Base-by-base conservation (phyloP, 1,284 basidiomycete species). In the Puccinia polysora region DNA sequence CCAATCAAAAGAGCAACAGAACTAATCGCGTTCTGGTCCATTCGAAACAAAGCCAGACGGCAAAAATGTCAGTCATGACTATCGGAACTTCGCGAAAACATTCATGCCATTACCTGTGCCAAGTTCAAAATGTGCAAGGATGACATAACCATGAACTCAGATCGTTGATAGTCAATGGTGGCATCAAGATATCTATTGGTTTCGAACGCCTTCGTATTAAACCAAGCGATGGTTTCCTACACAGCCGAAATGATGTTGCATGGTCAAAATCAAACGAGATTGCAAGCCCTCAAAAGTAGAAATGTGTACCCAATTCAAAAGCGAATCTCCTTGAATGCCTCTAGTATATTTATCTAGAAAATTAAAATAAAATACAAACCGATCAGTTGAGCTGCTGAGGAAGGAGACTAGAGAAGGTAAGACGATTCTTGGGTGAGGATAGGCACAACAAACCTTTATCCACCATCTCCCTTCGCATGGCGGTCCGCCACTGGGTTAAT, bases 121-220 rank as follows among this genome's bases (percentile, higher is more conserved):
- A 92, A 81, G 75, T 89, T 89, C 69, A 88, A 82, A 15, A 89
- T 78, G 77, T 88, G 88, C 73, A 89, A 81, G 4, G 88, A 88
- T 32, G 85, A 87, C 88, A 73, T 86, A 68, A 91, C 89, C 77
- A 84, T 85, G 79, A 86, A 88, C 77, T 91, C 89, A 62, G 89
- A 81, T 25, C 81, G 78, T 77, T 92, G 90, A 77, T 91, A 92
- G 74, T 87, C 84, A n/a, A 83, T 81, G 75, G 92, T 84, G 1
- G 90, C 88, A 23, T 86, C 83, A 12, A 83, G 80, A 78, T 92
- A 91, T 34, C 90, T 85, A 59, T 84, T 83, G 20, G 85, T 85
- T 78, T 93, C 91, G 77, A 90, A 88, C 38, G 85, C 83, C 79
- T 94, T 90, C 32, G 89, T 89, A 36, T 86, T 85, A 79, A 91